Base-by-base conservation (phyloP, 805 yeast species). In the Saccharomycopsis capsularis region DNA sequence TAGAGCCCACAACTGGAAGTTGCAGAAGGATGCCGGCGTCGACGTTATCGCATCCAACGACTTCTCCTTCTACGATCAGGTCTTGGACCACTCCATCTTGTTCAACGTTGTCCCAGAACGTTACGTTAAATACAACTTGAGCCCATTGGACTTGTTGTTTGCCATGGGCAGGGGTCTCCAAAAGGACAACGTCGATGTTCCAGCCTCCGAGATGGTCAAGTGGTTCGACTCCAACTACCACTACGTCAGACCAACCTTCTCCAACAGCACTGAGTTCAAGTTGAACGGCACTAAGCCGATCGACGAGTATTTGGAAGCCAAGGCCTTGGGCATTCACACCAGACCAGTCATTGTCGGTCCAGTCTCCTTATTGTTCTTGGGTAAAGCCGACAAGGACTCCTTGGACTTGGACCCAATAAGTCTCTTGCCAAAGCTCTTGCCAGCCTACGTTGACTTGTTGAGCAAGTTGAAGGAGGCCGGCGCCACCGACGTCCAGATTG, bases 131-230 rank as follows among this genome's bases (percentile, higher is more conserved):
- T 87, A 76, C 74, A 81, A 83, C 63, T 81, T 93, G 68, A 79
- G 88, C 59, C 82, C 88, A 68, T 77, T 93, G 60, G 99, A 93
- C 73, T 86, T 88, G 56, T 74, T 86, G 65, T 93, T 93, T 69
- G 99, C 99, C 66, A 93, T 93, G 98, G 99, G 98, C 74, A 89
- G 99, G 81, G 99, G 99, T 82, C 79, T 93, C 70, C 99, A 93
- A 78, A 87, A 93, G 76, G 82, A 85, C 72, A 95, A 95, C 59
- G 96, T 93, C 61, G 99, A 93, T 71, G 99, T 93, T 55, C 91
- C 98, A 56, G 99, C 99, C 63, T 79, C 88, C 68, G 95, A 93
- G 81, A 93, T 93, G 99, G 99, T 93, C 62, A 93, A 93, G 79
- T 93, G 99, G 99, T 93, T 93, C 63, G 99, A 93, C 74, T 86